Conservation (phyloP, 192 early-diverging fungal species). For the Rhizoclosmatium globosum region DNA sequence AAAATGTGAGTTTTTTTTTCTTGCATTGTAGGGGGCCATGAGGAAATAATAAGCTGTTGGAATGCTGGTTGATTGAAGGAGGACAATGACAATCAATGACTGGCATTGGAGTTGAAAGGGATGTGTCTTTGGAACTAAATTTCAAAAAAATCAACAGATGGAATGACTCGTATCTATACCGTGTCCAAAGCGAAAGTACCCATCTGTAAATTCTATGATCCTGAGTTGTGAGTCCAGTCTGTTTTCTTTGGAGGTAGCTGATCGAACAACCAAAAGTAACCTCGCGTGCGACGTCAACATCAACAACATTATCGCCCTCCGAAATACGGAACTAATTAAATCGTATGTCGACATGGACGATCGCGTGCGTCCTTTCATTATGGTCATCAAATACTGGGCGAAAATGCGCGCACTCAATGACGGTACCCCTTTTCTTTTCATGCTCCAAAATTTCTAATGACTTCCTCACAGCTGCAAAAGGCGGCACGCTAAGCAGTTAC, state of each 20-base stretch:
- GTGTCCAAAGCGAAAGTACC: conserved; percentile 90
- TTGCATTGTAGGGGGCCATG: not conserved
- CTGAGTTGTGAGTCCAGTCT: conserved; percentile 72
- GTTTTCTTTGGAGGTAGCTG: not conserved
- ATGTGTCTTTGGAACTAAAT: not conserved
- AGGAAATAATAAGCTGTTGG: not conserved
- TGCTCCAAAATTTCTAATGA: not conserved
- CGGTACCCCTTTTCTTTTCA: conserved; percentile 51
- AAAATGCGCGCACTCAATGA: conserved; percentile 87
- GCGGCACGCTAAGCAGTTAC: conserved; percentile 93
- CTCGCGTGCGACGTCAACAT: conserved; percentile 93
- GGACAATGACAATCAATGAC: too few species aligned
- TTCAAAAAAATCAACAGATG: conserved; percentile 59
- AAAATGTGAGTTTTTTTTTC: conserved; percentile 54
- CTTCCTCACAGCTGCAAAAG: conserved; percentile 70
- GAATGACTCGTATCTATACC: conserved; percentile 81
- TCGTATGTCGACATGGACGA: conserved; percentile 89
- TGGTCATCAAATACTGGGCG: conserved; percentile 96
- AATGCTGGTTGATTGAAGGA: not conserved
- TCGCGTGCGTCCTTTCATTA: conserved; percentile 86
- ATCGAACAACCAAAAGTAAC: conserved; percentile 49
- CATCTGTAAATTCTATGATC: conserved; percentile 92
- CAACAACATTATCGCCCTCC: conserved; percentile 89
- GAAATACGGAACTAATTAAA: conserved; percentile 90
- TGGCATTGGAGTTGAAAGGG: too few species aligned